A percentile compares a stretch with the other conserved stretches of the same genome.
Conservation (phyloP, 495 filamentous ascomycete genomes). For the Tuber magnatum region DNA sequence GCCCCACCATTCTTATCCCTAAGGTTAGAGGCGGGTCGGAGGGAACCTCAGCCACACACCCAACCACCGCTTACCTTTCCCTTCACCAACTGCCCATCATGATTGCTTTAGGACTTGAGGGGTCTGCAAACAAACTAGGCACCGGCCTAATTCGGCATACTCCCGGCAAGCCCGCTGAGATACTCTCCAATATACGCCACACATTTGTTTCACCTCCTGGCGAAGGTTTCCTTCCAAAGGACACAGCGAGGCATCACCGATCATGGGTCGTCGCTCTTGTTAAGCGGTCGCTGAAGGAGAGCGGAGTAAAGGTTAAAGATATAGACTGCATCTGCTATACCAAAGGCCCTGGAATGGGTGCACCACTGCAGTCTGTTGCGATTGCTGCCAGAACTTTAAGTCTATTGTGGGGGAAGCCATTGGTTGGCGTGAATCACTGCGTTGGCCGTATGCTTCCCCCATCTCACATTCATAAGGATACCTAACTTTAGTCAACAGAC, state of each 20-base stretch:
- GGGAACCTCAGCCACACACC: not conserved
- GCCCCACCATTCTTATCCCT: not conserved
- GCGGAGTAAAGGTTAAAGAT: constrained; percentile 55
- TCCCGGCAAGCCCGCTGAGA: constrained; percentile 53
- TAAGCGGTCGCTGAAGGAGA: constrained; percentile 65
- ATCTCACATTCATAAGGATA: not conserved
- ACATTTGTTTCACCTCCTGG: constrained; percentile 89
- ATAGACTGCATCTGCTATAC: constrained; percentile 94
- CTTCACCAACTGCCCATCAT: constrained; percentile 43
- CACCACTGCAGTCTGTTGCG: constrained; percentile 81
- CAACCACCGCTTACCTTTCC: constrained; percentile 9
- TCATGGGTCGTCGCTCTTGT: constrained; percentile 73
- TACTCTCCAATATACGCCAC: constrained; percentile 91
- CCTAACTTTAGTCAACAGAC: constrained; percentile 44
- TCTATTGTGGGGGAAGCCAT: constrained; percentile 74
- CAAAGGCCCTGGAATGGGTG: constrained; percentile 92
- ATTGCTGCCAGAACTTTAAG: constrained; percentile 74
- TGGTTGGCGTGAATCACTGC: constrained; percentile 95
- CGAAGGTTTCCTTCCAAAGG: constrained; percentile 91
- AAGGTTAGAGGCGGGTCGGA: too few relatives aligned
- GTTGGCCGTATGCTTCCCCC: constrained; percentile 63
- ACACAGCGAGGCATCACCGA: constrained; percentile 88
- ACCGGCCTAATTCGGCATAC: constrained; percentile 86
- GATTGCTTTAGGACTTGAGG: constrained; percentile 90
- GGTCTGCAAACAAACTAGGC: constrained; percentile 95